Evolutionary conservation across 2,329 filamentous ascomycete genomes (phyloP), one percentile per base, ranked within the genome.

Genomic region (Dendrostoma leiphaemia): DNA sequence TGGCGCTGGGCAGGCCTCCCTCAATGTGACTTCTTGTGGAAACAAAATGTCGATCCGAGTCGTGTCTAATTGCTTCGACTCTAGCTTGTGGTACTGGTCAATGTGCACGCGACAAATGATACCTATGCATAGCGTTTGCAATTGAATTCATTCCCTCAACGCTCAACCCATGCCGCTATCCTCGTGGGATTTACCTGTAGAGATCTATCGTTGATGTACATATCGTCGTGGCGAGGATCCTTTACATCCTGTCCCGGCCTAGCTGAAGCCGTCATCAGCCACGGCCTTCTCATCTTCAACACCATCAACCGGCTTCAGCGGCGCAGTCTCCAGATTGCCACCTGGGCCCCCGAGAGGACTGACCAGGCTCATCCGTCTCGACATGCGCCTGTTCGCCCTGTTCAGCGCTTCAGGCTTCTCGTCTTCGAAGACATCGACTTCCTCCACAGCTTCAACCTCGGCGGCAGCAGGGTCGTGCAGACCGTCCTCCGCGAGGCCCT

Each of bases 371-470:
- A 76, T 75, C 55, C 84, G 75, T 62, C 80, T 70, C 3, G 81
- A 78, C 51, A 72, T 73, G 24, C 77, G 73, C 48, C 55, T 57
- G 31, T 48, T 55, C 21, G 29, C 31, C 46, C 72, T 69, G 47
- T 81, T 79, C 21, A 86, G 70, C 19, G 80, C 76, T 65, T 86
- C 82, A 57, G 78, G 84, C 54, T 76, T 75, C 44, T 78, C 76
- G 24, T 77, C 77, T 44, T 78, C 72, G 3, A 64, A 64, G 41
- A 74, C 69, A 59, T 78, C 67, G n/a, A 68, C 65, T 8, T 68
- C 71, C 48, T 76, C 67, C n/a, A n/a, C n/a, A 29, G 65, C 62
- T 1, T 65, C 67, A 4, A 61, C 64, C 23, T 62, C 66, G 12
- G 60, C 58, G 7, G 64, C 66, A 35, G 56, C 54, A 15, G 59